Conservation (phyloP, 768 basidiomycete genomes). For the Suillus tomentosus region DNA sequence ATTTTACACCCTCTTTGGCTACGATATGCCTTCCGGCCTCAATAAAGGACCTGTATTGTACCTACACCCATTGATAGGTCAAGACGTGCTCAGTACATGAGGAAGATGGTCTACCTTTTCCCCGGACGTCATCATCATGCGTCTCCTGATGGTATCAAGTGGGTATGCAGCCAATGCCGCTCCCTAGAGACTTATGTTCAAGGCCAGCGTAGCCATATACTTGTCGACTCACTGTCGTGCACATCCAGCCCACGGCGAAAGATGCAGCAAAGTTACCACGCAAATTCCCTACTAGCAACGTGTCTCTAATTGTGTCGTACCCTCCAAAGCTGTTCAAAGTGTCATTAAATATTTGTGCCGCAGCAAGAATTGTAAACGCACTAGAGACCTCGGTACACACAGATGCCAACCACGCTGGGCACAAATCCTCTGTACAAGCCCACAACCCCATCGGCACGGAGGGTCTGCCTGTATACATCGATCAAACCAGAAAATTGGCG, state of each 20-base stretch:
- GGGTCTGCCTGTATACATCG: conserved; percentile 46
- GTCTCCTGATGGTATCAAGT: conserved; percentile 45
- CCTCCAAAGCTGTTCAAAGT: conserved; percentile 40
- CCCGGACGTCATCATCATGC: conserved; percentile 52
- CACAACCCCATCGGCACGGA: conserved; percentile 41
- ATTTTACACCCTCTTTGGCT: conserved; percentile 40
- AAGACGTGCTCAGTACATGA: background rate
- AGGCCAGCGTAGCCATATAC: background rate
- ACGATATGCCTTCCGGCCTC: conserved; percentile 43
- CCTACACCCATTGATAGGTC: conserved; percentile 22
- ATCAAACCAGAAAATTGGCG: conserved; percentile 43
- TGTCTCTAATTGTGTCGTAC: conserved; percentile 43
- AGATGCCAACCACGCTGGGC: conserved; percentile 43
- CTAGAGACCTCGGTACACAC: conserved; percentile 48
- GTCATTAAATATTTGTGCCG: background rate
- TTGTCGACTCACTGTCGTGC: conserved; percentile 37
- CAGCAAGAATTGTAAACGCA: conserved; percentile 21
- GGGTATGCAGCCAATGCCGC: conserved; percentile 44
- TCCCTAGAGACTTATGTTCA: conserved; percentile 24
- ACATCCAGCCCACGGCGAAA: conserved; percentile 43
- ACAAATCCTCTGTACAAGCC: conserved; percentile 46
- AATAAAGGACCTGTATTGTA: conserved; percentile 41
- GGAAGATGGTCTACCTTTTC: conserved; percentile 26
- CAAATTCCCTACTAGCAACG: conserved; percentile 40
- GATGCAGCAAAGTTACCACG: conserved; percentile 43